phyloP scores from a whole-genome alignment of 352 stramenopile genomes.

The Phytophthora rubi region DNA sequence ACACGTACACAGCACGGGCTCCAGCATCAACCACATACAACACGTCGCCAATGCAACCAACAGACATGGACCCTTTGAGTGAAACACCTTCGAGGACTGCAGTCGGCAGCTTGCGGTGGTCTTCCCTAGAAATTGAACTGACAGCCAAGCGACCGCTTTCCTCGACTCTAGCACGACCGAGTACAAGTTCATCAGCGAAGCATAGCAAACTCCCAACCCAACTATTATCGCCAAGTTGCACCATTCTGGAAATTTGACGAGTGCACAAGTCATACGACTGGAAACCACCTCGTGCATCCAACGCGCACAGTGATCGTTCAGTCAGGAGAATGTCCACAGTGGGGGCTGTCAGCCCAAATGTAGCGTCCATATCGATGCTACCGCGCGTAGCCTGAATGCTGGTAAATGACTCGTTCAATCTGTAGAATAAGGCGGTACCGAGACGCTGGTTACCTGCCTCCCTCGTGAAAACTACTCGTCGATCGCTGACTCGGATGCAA shows the following conservation, averaged over 20 bases:
- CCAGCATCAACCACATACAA: conserved; percentile 44
- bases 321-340: conserved; percentile 27
- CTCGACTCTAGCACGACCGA: conserved; percentile 16
- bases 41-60: conserved; percentile 27
- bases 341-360: conserved; percentile 16
- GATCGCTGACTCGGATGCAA: conserved; percentile 23
- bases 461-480: conserved; percentile 25
- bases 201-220: conserved; percentile 27
- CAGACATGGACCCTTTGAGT: conserved; percentile 8
- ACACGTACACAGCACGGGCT: conserved; percentile 7
- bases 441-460: background rate
- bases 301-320: conserved; percentile 23
- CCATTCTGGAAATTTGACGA: conserved; percentile 27
- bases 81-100: background rate
- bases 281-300: conserved; percentile 21
- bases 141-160: conserved; percentile 4
- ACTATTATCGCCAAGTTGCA: background rate
- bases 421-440: conserved; percentile 22
- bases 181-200: conserved; percentile 32
- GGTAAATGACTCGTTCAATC: conserved; percentile 35
- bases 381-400: conserved; percentile 10
- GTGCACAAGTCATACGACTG: conserved; percentile 33
- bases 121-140: conserved; percentile 34
- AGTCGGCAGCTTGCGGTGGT: conserved; percentile 38
- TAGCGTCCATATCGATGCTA: conserved; percentile 16